These are phyloP conservation scores for Cymbidium sinense DNA, from an alignment of 106 monocot species.

Conservation along the genomic window DNA sequence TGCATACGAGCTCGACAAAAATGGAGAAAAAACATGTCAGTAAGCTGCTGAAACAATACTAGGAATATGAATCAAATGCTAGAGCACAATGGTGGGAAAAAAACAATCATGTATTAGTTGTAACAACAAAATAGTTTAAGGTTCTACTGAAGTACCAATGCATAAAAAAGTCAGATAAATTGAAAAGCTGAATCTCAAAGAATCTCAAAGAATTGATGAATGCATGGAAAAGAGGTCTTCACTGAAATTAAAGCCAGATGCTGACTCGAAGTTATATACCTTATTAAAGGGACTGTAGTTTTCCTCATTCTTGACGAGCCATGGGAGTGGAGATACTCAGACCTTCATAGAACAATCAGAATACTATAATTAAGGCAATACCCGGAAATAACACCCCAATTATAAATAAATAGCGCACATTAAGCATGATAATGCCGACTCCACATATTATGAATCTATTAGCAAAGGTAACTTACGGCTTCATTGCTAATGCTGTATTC, in stretches of 20 bases:
- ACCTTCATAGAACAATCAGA: conserved; percentile 8
- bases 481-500: conserved; percentile 11
- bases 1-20: background rate
- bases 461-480: conserved; percentile 13
- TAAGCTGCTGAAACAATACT: background rate
- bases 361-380: background rate
- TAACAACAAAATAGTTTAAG: background rate
- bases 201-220: background rate
- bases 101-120: background rate
- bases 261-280: conserved; percentile 2
- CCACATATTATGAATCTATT: background rate
- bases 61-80: background rate
- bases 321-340: conserved; percentile 15
- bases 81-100: background rate
- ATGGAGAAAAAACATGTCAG: background rate
- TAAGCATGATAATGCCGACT: background rate
- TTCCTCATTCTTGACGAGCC: conserved; percentile 3
- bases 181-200: background rate
- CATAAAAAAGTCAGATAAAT: background rate
- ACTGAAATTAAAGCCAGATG: background rate
- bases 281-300: conserved; percentile 7
- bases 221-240: background rate
- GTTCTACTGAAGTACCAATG: background rate
- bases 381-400: background rate
- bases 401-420: background rate